Evolutionary conservation across 2,329 filamentous ascomycete species (phyloP), one percentile per base, ranked within the genome.

Genomic region (Diaporthe ampelina): DNA sequence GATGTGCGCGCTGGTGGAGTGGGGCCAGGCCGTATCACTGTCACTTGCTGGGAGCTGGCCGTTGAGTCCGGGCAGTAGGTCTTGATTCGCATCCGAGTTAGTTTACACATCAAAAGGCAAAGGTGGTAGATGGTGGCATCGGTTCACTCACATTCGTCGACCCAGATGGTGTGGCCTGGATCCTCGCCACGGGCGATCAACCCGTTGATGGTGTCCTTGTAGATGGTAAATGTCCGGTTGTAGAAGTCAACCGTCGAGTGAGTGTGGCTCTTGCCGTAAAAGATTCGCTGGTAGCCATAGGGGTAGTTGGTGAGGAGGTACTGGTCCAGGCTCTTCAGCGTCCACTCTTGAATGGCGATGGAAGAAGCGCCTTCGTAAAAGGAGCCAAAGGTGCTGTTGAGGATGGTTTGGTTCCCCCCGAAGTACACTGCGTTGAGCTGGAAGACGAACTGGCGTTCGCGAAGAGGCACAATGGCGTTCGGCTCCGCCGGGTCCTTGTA

Each of bases 251-350:
- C 37, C 0, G 67, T 72, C 6, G 58, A 63, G 32, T 48, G 61
- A 15, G 73, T 74, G 43, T 74, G 73, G 40, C 73, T 74, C 68
- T 74, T 74, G 48, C 73, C 73, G 24, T 71, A 71, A 40, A 74
- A 74, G 50, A 58, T 43, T 26, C 67, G 68, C 26, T 71, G 57
- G 37, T 74, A 71, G 15, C 73, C 73, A 37, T 74, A 74, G 29
- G 73, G 73, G 11, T 74, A 74, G 58, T 74, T 74, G 4, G 67
- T 72, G 48, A 71, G 68, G 2, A 74, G 73, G 58, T 72, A 74
- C 50, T 74, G 67, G 35, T 74, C 68, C 67, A 74, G 57, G 17
- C 58, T 52, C 57, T 72, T 58, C 15, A 74, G 45, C 1, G 67
- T 71, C 57, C 59, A 74, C 19, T 37, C 52, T 29, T 63, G 29